Base-by-base conservation (phyloP, 176 grass and related monocot species). In the Paspalum vaginatum region DNA sequence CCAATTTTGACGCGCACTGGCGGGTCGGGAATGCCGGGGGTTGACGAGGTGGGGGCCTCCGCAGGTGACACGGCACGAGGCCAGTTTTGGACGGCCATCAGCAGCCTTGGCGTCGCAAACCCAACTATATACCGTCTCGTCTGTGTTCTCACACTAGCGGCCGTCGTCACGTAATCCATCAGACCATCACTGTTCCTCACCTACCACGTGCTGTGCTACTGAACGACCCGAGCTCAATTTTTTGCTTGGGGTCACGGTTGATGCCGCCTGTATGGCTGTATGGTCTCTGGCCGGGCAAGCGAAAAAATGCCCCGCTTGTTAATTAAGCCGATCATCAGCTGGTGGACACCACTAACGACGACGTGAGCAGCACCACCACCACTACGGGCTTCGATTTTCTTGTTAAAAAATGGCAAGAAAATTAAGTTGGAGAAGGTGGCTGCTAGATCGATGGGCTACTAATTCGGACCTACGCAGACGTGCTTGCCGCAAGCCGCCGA, bases 381-480 rank as follows among this genome's bases (percentile, higher is more conserved):
- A n/a, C n/a, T n/a, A n/a, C n/a, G n/a, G 6, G 39, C n/a, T 25
- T 18, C n/a, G 42, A 24, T 44, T 42, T 1, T 17, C 1, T 59
- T 12, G 25, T 59, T 58, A 17, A 75, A 59, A 43, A 76, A 46
- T 2, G 5, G 46, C 42, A 73, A 6, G 6, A 38, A n/a, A 73
- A n/a, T n/a, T n/a, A n/a, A 65, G 20, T 53, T 70, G n/a, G 39
- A 44, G 24, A 27, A 5, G 46, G 10, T 26, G 47, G 15, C 16
- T 9, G 16, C 43, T 9, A 27, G 32, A 20, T 41, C 37, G 40
- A 49, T 54, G 18, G 14, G 42, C 66, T 52, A 24, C 40, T 57
- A 80, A 45, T 60, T 67, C 73, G 61, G 51, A 40, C 61, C 70
- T 77, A 50, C 42, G 10, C 73, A 18, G 67, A 51, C n/a, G 43